Evolutionary conservation across 2,329 filamentous ascomycete species (phyloP).

Genomic region (Golovinomyces cichoracearum): DNA sequence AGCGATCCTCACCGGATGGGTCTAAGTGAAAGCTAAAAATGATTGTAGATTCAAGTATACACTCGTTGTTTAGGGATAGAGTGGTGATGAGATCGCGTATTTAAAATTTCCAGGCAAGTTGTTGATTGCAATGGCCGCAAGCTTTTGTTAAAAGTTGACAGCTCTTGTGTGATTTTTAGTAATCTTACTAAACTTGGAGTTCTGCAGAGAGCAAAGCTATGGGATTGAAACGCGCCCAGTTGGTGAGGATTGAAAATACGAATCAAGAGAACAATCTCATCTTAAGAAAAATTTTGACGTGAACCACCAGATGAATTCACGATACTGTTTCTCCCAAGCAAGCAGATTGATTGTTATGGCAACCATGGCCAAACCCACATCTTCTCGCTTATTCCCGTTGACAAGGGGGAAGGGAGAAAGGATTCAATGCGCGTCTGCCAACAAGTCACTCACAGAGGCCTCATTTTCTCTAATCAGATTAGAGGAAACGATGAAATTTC

Average conservation of each 20-base stretch:
- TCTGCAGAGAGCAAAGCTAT: background rate
- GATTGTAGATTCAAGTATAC: conserved; percentile 5
- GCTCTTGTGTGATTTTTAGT: background rate
- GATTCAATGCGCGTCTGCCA: background rate
- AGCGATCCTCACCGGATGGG: conserved; percentile 4
- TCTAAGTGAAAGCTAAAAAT: conserved; percentile 4
- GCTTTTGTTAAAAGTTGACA: background rate
- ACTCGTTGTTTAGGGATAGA: conserved; percentile 1
- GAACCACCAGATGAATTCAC: background rate
- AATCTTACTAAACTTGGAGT: background rate
- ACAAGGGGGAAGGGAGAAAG: background rate
- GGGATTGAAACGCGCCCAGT: background rate
- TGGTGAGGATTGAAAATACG: background rate
- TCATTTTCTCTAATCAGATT: background rate
- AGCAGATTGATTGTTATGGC: conserved; percentile 2
- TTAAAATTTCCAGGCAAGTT: background rate
- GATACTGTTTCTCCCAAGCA: background rate
- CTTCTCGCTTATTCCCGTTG: background rate
- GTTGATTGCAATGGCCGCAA: background rate
- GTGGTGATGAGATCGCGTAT: background rate
- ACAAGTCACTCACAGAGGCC: background rate
- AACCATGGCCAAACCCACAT: background rate
- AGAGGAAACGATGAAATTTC: background rate
- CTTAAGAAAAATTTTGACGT: background rate
- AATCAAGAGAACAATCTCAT: too few species aligned